These are phyloP conservation scores for Telopea speciosissima DNA, from an alignment of 177 flowering plant species.

Conservation along the genomic window DNA sequence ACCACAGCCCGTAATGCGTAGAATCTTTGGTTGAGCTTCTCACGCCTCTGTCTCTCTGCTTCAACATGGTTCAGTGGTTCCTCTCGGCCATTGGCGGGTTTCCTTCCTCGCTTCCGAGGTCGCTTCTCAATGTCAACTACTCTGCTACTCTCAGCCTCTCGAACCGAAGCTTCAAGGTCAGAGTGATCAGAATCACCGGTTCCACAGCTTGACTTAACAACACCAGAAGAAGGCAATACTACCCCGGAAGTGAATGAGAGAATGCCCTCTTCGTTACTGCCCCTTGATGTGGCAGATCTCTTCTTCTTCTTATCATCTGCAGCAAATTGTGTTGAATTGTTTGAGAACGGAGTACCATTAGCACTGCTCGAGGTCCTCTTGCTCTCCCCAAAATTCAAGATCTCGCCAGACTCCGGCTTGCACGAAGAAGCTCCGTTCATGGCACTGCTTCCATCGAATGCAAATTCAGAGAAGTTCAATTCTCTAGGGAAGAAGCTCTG, in stretches of 20 bases:
- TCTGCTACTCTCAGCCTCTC: constrained; percentile 60
- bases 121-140: constrained; percentile 62
- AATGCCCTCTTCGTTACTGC: constrained; percentile 71
- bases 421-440: constrained; percentile 28
- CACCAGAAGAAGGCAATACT: constrained; percentile 44
- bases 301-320: constrained; percentile 39
- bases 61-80: constrained; percentile 96
- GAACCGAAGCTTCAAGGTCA: constrained; percentile 78
- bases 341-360: constrained; percentile 32
- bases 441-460: constrained; percentile 31
- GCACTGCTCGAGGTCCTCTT: constrained; percentile 27
- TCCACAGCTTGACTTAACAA: constrained; percentile 41
- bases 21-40: constrained; percentile 94
- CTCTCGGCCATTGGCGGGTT: constrained; percentile 90
- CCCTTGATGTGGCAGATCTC: constrained; percentile 44
- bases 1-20: constrained; percentile 91
- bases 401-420: constrained; percentile 71
- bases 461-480: constrained; percentile 57
- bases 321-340: constrained; percentile 21
- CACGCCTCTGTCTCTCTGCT: constrained; percentile 93
- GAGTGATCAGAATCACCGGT: constrained; percentile 80
- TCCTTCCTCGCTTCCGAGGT: constrained; percentile 85
- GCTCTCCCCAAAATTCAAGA: constrained; percentile 65
- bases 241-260: constrained; percentile 69
- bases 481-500: constrained; percentile 37